A percentile compares a stretch with the other conserved stretches of the same genome.
These are phyloP conservation scores for Hyaloraphidium curvatum DNA, from an alignment of 192 early-diverging fungal species.

Conservation along the genomic window DNA sequence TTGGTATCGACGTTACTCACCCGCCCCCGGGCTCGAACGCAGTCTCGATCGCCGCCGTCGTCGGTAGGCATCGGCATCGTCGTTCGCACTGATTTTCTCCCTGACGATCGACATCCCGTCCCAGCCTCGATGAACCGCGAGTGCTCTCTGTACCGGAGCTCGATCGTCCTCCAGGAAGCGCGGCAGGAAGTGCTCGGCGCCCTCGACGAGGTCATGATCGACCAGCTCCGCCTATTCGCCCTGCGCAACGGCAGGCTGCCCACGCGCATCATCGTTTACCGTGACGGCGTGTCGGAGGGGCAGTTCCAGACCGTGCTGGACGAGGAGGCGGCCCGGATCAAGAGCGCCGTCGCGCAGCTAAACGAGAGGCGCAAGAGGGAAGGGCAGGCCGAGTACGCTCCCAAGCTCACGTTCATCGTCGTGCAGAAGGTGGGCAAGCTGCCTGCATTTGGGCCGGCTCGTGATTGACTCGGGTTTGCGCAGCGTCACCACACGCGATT, in stretches of 20 bases:
- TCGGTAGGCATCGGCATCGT: no score
- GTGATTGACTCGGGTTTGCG: no score
- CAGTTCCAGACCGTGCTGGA: conserved; percentile 59
- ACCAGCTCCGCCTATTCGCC: no score
- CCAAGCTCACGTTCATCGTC: conserved; percentile 61
- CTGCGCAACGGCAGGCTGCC: no score
- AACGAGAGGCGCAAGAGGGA: no score
- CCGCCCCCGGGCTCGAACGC: conserved; percentile 38
- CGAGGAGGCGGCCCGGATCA: conserved; percentile 54
- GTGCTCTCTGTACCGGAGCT: conserved; percentile 15
- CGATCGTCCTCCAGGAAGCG: conserved; percentile 17
- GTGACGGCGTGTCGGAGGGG: conserved; percentile 66
- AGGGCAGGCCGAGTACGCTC: conserved; percentile 46
- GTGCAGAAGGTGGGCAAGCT: no score
- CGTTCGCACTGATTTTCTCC: no score
- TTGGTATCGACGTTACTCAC: conserved; percentile 86
- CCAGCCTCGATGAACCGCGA: conserved; percentile 11
- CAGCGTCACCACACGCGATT: conserved; percentile 72
- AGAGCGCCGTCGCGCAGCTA: conserved; percentile 32
- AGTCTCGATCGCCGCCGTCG: conserved; percentile 27
- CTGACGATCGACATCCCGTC: no score
- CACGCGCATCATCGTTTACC: conserved; percentile 34
- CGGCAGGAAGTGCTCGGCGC: conserved; percentile 25
- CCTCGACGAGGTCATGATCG: no score
- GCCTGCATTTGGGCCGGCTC: no score